Base-by-base conservation (phyloP, 805 yeast species). In the Naumovozyma dairenensis region DNA sequence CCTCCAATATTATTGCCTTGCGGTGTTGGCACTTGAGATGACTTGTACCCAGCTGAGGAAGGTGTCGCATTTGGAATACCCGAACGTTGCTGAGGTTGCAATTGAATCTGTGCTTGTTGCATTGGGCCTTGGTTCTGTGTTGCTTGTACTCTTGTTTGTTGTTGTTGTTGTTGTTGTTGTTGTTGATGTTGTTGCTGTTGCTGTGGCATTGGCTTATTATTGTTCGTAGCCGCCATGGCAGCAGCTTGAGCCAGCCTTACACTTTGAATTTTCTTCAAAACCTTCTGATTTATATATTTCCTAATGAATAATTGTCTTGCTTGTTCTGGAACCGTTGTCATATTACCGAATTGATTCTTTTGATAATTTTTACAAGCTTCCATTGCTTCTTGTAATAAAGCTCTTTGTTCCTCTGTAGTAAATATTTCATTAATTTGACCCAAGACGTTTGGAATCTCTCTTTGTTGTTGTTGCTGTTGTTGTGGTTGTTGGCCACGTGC, bases 251-350 rank as follows among this genome's bases (percentile, higher is more conserved):
- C 44, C 43, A 49, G 37, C 34, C 56, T 43, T 18, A 55, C 35
- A 21, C 42, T 42, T 33, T 57, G 61, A 26, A 57, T 49, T 37
- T 56, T 58, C 28, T 54, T 56, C 31, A 57, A 42, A 4, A 59
- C 60, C 39, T 55, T 56, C 36, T 57, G 62, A 33, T 56, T 56
- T 31, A 58, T 55, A 38, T 55, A 58, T 33, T 57, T 57, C 41
- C 57, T 54, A 21, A 58, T 56, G 26, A 55, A 52, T 30, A 45
- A 46, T 27, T 55, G 59, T 29, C 53, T 48, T 26, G 50, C 51
- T 5, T 52, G 41, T 33, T 52, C 54, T 14, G 52, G 48, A 48
- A 49, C 44, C 16, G 45, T 45, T 9, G 37, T 25, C n/a, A n/a
- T n/a, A 32, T 38, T 43, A 12, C 56, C 55, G 22, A 42, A 52